A percentile compares a stretch with the other conserved stretches of the same genome.
Conservation (phyloP, 2,329 filamentous ascomycete species). For the Colletotrichum theobromicola region DNA sequence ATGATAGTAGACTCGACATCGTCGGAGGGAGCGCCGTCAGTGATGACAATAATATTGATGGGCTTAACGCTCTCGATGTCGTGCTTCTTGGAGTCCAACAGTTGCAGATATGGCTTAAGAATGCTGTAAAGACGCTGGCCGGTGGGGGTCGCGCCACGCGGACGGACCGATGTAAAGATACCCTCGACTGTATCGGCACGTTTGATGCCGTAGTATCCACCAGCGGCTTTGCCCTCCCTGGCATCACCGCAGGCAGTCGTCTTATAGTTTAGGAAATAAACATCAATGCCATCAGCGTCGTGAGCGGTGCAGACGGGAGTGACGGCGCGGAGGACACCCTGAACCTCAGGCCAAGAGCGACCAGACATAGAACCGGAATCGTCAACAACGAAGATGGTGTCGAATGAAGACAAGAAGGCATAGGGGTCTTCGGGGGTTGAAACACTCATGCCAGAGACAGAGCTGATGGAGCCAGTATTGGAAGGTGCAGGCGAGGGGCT, state of each 20-base stretch:
- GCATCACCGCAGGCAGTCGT: constrained; percentile 40
- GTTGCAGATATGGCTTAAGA: constrained; percentile 71
- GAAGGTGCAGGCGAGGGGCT: constrained; percentile 26
- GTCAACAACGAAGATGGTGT: constrained; percentile 90
- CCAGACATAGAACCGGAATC: constrained; percentile 89
- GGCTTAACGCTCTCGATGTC: constrained; percentile 65
- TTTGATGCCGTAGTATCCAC: constrained; percentile 70
- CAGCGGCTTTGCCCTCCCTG: constrained; percentile 37
- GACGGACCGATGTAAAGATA: constrained; percentile 74
- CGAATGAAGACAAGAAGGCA: constrained; percentile 78
- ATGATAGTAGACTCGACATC: constrained; percentile 77
- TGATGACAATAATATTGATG: constrained; percentile 91
- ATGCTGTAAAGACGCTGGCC: constrained; percentile 75
- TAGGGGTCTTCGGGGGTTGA: constrained; percentile 68
- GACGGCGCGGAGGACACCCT: constrained; percentile 72
- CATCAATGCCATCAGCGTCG: constrained; percentile 85
- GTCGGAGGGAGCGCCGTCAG: constrained; percentile 83
- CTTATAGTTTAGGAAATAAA: constrained; percentile 85
- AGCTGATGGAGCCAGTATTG: constrained; percentile 3
- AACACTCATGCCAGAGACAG: constrained; percentile 30
- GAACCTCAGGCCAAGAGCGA: constrained; percentile 76
- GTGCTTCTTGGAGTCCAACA: constrained; percentile 43
- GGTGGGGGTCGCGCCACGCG: constrained; percentile 74
- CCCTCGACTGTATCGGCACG: constrained; percentile 61
- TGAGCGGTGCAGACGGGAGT: constrained; percentile 81